Percentiles rank a stretch among this genome's conserved stretches.
phyloP scores from a whole-genome alignment of 139 green algal species.

The Pleodorina starrii region DNA sequence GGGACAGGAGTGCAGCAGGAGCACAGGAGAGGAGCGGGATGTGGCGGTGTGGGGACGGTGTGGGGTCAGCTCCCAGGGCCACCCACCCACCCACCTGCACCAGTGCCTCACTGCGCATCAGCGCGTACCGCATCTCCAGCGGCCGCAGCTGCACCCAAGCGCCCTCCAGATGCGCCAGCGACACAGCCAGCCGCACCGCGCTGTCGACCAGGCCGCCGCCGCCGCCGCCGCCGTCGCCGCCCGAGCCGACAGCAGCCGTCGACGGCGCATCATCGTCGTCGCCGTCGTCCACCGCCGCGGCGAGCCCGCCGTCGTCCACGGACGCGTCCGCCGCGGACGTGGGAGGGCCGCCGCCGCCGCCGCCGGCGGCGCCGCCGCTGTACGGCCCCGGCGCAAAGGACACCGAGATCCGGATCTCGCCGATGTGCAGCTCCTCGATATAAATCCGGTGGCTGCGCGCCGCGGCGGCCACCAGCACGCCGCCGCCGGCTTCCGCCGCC shows the following conservation, averaged over 20 bases:
- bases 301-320: background rate
- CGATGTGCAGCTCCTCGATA: conserved; percentile 66
- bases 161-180: conserved; percentile 84
- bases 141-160: conserved; percentile 74
- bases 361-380: conserved; percentile 19
- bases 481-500: background rate
- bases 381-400: conserved; percentile 20
- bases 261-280: background rate
- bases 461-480: background rate
- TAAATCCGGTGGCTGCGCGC: conserved; percentile 8
- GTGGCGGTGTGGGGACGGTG: too few relatives aligned
- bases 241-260: too few relatives aligned
- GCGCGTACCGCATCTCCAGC: conserved; percentile 70
- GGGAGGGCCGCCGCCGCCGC: background rate
- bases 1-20: background rate
- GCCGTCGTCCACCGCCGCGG: too few relatives aligned
- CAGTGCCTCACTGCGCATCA: conserved; percentile 75
- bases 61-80: too few relatives aligned
- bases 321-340: too few relatives aligned
- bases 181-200: conserved; percentile 70
- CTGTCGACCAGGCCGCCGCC: conserved; percentile 44
- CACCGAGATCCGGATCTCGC: conserved; percentile 66
- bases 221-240: conserved; percentile 20
- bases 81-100: conserved; percentile 61
- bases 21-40: too few relatives aligned